Base-by-base conservation (phyloP, 768 basidiomycete species). In the Lanmaoa pseudosensibilis region DNA sequence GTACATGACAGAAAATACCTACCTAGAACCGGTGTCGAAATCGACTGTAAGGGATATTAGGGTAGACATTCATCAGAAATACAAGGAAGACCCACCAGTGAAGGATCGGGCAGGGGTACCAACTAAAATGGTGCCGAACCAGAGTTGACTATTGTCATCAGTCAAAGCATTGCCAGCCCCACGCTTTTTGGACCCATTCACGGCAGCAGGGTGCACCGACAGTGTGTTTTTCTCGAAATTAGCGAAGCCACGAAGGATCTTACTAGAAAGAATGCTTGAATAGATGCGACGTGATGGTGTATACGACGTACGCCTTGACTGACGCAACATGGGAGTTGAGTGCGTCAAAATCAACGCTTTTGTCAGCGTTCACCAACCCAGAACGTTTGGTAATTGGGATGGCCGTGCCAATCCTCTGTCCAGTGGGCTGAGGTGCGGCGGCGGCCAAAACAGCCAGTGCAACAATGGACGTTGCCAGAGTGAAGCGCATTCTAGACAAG, bases 11-110 rank as follows among this genome's bases (percentile, higher is more conserved):
- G 21, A 45, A 2, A 36, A 30, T 30, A 5, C 48, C 4, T 37
- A 50, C 56, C 65, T 66, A 11, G 66, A 68, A 30, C 69, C 70
- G 3, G 70, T 69, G 44, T 73, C 70, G 25, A 70, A 72, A 32
- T 64, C 61, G 30, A 69, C 62, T 65, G 25, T n/a, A 23, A 40
- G 1, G 1, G 1, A 43, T 3, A 7, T 38, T 30, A n/a, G 34
- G 21, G 2, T 11, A 30, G 7, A 18, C 1, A 10, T 18, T 11
- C 6, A 12, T 25, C 15, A 10, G 0, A 2, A 30, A 6, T 7
- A 2, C 12, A 30, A 32, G 10, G 0, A 33, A 36, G 9, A 37
- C 51, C 3, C 19, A 63, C 61, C 56, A 9, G 54, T 63, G 50
- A 54, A 61, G 32, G 46, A 3, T 0, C 4, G 5, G 16, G 47